A percentile compares a stretch with the other conserved stretches of the same genome.
phyloP scores from a whole-genome alignment of 768 basidiomycete species.

The Rhodocollybia butyracea region DNA sequence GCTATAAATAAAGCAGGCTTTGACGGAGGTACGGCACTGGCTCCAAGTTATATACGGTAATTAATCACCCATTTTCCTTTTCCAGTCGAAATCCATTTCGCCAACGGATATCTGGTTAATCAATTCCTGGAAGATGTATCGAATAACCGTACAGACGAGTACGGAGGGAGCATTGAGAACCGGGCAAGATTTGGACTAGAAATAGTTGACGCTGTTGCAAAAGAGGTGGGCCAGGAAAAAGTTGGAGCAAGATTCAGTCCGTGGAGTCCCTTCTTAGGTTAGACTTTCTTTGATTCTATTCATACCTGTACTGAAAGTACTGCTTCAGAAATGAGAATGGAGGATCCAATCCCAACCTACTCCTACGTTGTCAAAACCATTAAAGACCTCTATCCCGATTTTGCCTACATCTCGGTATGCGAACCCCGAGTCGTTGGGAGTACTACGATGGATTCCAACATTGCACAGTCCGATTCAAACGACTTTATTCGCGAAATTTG shows the following conservation, averaged over 20 bases:
- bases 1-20: conserved; percentile 48
- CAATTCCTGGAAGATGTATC: conserved; percentile 42
- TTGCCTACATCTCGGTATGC: conserved; percentile 41
- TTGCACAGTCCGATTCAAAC: conserved; percentile 7
- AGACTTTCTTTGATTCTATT: not conserved
- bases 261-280: conserved; percentile 33
- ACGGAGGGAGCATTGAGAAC: conserved; percentile 53
- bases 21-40: no score
- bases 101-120: conserved; percentile 37
- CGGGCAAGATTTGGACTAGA: conserved; percentile 47
- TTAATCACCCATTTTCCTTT: no score
- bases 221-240: conserved; percentile 41
- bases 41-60: no score
- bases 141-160: conserved; percentile 52
- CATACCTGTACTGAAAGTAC: no score
- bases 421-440: conserved; percentile 25
- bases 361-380: conserved; percentile 26
- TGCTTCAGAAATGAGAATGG: conserved; percentile 33
- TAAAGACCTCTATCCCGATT: conserved; percentile 22
- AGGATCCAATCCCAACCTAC: conserved; percentile 34
- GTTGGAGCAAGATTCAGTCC: conserved; percentile 42
- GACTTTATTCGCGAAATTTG: conserved; percentile 22
- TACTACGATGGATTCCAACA: not conserved
- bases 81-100: conserved; percentile 26
- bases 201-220: conserved; percentile 39